These are phyloP conservation scores for Yamadazyma trypodendri DNA, from an alignment of 1,139 yeast species.

Conservation along the genomic window DNA sequence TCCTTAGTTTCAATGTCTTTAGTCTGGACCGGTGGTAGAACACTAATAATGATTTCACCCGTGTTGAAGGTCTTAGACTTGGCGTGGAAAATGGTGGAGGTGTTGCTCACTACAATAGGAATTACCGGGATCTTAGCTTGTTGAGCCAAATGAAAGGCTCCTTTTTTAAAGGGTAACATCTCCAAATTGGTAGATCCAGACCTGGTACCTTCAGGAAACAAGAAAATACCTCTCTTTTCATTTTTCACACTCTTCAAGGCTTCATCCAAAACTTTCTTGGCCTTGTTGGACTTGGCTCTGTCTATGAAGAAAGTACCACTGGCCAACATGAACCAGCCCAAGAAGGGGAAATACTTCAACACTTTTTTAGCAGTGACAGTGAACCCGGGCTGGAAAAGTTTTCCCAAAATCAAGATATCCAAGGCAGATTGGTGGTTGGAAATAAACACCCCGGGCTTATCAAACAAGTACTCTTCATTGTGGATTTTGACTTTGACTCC, in stretches of 20 bases:
- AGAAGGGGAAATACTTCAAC: constrained; percentile 80
- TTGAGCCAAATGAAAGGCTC: constrained; percentile 95
- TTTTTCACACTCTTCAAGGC: constrained; percentile 64
- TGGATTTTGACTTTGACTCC: constrained; percentile 71
- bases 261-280: constrained; percentile 67
- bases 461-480: constrained; percentile 50
- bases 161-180: constrained; percentile 88
- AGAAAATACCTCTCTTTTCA: constrained; percentile 68
- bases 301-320: constrained; percentile 92
- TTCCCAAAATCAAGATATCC: constrained; percentile 79
- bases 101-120: constrained; percentile 85
- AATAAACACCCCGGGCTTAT: constrained; percentile 79
- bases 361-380: constrained; percentile 91
- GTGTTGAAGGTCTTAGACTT: constrained; percentile 53
- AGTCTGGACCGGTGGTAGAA: constrained; percentile 66
- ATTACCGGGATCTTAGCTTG: constrained; percentile 88
- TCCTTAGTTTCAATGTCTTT: constrained; percentile 53
- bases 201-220: constrained; percentile 96
- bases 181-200: constrained; percentile 68
- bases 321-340: constrained; percentile 93
- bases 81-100: constrained; percentile 69
- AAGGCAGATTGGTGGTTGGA: constrained; percentile 92
- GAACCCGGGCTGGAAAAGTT: constrained; percentile 81
- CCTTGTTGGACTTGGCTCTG: constrained; percentile 73
- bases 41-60: constrained; percentile 64